Base-by-base conservation (phyloP, 495 filamentous ascomycete genomes). In the Alectoria sarmentosa region DNA sequence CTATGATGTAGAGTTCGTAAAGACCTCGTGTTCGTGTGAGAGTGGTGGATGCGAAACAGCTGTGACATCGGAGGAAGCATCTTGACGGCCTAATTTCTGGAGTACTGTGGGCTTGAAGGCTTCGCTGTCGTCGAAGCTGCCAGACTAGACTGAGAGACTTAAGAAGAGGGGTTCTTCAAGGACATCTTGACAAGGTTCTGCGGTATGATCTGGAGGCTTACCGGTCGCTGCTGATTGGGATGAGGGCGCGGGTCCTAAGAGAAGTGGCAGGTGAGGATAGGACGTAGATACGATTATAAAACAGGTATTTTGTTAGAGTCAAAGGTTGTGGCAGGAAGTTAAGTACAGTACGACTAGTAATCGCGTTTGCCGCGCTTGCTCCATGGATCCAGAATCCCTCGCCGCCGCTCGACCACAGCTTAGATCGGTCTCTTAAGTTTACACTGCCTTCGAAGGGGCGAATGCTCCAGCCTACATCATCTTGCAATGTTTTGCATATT, bases 51-150 rank as follows among this genome's bases (percentile, higher is more conserved):
- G 55, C 76, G 77, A 69, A 82, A 83, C 55, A 80, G 73, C 66
- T 75, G 73, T 44, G 80, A 77, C 75, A 86, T 76, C 79, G 77
- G 78, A 73, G 76, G 77, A 78, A 84, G 78, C 87, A 90, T 90
- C 68, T 84, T 87, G 71, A 54, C 68, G 69, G 58, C 38, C 15
- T 42, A 28, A 44, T 42, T 26, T 42, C 13, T 55, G 4, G 4
- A 3, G 30, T 55, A 3, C 3, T 7, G 11, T 34, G 34, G 30
- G 30, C 21, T 19, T 21, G 30, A 9, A 34, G 30, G 15, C 52
- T 55, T 34, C 17, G 28, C 48, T 54, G 28, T 34, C 1, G 52
- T 34, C 17, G 52, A 55, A 55, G 52, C 52, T 55, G 28, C 30
- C 28, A 15, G n/a, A n/a, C n/a, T n/a, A n/a, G 28, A 34, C 28